phyloP scores from a whole-genome alignment of 2,329 filamentous ascomycete genomes.

The Fusarium haematococcum region DNA sequence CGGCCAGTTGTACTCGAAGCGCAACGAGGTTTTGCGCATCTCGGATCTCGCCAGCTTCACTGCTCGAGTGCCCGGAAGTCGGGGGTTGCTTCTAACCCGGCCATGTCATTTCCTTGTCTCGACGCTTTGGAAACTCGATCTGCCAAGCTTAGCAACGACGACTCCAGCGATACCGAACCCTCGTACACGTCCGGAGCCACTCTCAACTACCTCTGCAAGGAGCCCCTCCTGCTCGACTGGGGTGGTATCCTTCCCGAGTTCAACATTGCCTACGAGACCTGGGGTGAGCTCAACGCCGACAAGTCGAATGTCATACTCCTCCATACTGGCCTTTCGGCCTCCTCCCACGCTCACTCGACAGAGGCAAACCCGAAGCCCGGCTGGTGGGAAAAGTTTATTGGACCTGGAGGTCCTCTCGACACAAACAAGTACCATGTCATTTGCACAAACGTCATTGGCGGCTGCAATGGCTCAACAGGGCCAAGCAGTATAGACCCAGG shows the following conservation, averaged over 20 bases:
- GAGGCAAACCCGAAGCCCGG: conserved; percentile 85
- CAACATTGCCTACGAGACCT: conserved; percentile 91
- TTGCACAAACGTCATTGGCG: conserved; percentile 96
- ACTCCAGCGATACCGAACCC: conserved; percentile 84
- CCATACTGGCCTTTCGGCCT: conserved; percentile 95
- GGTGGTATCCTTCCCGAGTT: conserved; percentile 92
- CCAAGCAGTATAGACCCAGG: conserved; percentile 89
- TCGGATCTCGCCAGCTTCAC: conserved; percentile 40
- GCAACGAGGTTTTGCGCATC: background rate
- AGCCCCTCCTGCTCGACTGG: conserved; percentile 90
- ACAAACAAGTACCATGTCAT: conserved; percentile 93
- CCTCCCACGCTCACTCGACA: conserved; percentile 96
- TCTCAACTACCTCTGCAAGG: conserved; percentile 77
- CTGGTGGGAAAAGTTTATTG: conserved; percentile 99
- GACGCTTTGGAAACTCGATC: conserved; percentile 86
- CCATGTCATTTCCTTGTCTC: conserved; percentile 90
- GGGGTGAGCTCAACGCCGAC: conserved; percentile 84
- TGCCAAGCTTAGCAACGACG: conserved; percentile 69
- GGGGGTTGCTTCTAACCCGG: conserved; percentile 76
- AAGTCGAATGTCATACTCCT: conserved; percentile 90
- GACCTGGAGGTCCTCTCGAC: conserved; percentile 84
- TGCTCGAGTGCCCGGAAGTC: conserved; percentile 38
- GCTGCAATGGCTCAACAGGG: conserved; percentile 95
- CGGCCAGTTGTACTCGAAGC: conserved; percentile 10
- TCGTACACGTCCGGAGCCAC: conserved; percentile 94